phyloP scores from a whole-genome alignment of 1,139 yeast species.

The Blastobotrys elegans region DNA sequence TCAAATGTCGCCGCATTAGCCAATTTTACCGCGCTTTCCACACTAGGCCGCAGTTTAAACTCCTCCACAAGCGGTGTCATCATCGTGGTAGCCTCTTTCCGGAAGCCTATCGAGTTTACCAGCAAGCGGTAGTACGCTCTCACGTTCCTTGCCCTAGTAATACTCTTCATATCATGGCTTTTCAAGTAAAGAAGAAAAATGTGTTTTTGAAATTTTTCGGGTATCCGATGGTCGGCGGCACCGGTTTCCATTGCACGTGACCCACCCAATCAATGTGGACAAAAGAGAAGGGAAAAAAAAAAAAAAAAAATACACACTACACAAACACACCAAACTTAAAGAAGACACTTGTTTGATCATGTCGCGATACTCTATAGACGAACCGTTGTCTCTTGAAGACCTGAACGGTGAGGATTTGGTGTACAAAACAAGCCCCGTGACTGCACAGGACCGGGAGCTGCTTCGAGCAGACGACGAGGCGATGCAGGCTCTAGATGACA shows the following conservation, averaged over 20 bases:
- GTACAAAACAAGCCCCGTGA: slow-evolving; percentile 22
- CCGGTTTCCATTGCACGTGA: background rate
- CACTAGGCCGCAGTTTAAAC: background rate
- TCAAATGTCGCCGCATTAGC: slow-evolving; percentile 2
- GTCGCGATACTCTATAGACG: slow-evolving; percentile 29
- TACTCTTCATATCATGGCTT: background rate
- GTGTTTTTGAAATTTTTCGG: too few species aligned
- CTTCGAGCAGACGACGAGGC: slow-evolving; percentile 29
- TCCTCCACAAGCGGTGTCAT: background rate
- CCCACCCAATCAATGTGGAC: background rate
- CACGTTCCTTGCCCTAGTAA: too few species aligned
- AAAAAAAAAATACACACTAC: background rate
- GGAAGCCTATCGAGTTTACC: too few species aligned
- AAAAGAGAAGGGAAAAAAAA: background rate
- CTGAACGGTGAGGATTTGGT: slow-evolving; percentile 28
- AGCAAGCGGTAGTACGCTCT: too few species aligned
- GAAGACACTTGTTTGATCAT: too few species aligned
- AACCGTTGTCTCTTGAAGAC: slow-evolving; percentile 24
- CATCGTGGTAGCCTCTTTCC: too few species aligned
- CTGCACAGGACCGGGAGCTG: slow-evolving; percentile 27
- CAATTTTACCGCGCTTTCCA: background rate
- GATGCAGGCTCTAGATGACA: slow-evolving; percentile 22
- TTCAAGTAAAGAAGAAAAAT: too few species aligned
- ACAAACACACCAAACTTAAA: background rate
- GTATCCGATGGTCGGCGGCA: background rate